phyloP scores from a whole-genome alignment of 2,329 filamentous ascomycete species.

The Calonectria henricotiae region DNA sequence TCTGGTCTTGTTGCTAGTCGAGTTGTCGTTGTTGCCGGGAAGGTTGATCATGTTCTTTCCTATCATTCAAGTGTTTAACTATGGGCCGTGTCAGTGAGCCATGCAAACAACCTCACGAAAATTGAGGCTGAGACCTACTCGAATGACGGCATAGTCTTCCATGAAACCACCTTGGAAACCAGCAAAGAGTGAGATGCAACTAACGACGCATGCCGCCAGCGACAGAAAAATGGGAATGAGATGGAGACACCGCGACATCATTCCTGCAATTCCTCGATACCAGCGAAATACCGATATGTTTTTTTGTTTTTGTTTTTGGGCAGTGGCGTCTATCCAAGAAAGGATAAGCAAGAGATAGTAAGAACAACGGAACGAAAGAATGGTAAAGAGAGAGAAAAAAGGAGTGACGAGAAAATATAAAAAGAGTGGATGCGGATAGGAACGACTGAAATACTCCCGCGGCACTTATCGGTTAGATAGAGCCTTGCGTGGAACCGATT shows the following conservation, averaged over 20 bases:
- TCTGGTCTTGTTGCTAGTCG: constrained; percentile 7
- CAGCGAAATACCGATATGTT: constrained; percentile 22
- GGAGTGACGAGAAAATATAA: not conserved
- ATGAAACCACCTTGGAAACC: constrained; percentile 28
- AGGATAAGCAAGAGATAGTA: not conserved
- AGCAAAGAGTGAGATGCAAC: constrained; percentile 18
- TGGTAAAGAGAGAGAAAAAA: not conserved
- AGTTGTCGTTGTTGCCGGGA: constrained; percentile 4
- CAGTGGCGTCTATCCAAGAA: not conserved
- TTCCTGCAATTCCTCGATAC: constrained; percentile 17
- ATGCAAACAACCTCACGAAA: too few species aligned
- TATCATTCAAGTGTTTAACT: constrained; percentile 20
- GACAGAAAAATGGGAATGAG: constrained; percentile 25
- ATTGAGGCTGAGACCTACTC: not conserved
- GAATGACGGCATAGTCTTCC: constrained; percentile 23
- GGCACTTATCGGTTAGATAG: not conserved
- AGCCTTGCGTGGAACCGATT: constrained; percentile 2
- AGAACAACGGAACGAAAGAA: constrained; percentile 6
- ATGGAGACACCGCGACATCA: constrained; percentile 27
- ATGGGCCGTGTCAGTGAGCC: not conserved
- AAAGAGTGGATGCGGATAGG: not conserved
- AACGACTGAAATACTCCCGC: not conserved
- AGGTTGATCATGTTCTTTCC: constrained; percentile 26
- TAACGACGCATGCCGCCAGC: constrained; percentile 21
- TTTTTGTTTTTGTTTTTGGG: not conserved